Evolutionary conservation across 441 rosid species (phyloP), one percentile per base, ranked within the genome.

Genomic region (Pelargonium myrrhifolium): DNA sequence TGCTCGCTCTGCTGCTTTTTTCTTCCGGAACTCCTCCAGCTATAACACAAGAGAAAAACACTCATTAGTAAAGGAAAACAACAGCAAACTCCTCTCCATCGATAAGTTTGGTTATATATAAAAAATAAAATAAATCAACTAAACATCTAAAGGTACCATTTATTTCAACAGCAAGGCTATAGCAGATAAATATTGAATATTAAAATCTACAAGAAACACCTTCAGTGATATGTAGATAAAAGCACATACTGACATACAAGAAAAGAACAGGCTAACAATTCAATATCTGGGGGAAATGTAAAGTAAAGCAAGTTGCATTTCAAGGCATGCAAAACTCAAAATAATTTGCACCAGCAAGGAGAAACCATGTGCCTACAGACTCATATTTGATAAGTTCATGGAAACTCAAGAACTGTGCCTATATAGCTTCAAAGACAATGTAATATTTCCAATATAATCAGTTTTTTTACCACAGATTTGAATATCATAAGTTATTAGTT

Each of bases 21-120:
- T 87, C 90, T 89, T 94, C 26, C 99, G 96, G 64, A 94, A 94
- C 81, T 90, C 96, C 81, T 94, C 98, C 75, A 94, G 85, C 99
- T 94, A 82, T 66, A 78, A 22, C 55, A 39, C 61, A 49, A 53
- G 5, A 21, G 21, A 26, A 2, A 8, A 15, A 31, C 39, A 71
- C 10, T 65, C 26, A 55, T 63, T 62, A 47, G 45, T 3, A 8
- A 1, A 40, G 45, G 45, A 40, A 0, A 40, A 40, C 45, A 40
- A 15, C 8, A 21, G 24, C 24, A 26, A 58, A 58, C 15, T 58
- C 31, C 37, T 58, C 62, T 58, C 22, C 22, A 24, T 9, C n/a
- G 26, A 11, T 4, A 58, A 8, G 9, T 28, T 58, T 58, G 35
- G 62, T 21, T 58, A 9, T 22, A 22, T 58, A 58, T n/a, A 20